phyloP scores from a whole-genome alignment of 345 rosid species.

The Syzygium aromaticum region DNA sequence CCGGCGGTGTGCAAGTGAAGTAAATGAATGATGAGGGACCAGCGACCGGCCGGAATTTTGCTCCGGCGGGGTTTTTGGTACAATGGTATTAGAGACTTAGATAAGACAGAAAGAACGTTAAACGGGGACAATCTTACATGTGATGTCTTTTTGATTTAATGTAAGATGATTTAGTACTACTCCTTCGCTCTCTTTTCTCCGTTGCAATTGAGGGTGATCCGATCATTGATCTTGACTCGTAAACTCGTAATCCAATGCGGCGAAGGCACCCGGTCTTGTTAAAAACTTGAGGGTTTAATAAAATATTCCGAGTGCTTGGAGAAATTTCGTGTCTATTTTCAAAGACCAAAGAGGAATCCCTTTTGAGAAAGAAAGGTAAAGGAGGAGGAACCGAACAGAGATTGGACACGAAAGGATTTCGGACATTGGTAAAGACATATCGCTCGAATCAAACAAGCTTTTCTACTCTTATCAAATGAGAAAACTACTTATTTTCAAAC shows the following conservation, averaged over 20 bases:
- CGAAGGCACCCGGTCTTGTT: not conserved
- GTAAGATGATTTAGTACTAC: not conserved
- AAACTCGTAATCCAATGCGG: not conserved
- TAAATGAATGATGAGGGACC: slow-evolving; percentile 1
- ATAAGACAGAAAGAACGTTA: not conserved
- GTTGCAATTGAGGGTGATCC: not conserved
- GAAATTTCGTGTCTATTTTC: not conserved
- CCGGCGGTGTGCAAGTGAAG: slow-evolving; percentile 12
- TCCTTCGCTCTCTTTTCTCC: not conserved
- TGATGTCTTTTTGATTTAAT: not conserved
- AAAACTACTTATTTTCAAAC: not conserved
- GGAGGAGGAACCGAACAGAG: not conserved
- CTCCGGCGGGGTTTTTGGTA: not conserved
- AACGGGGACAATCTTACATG: not conserved
- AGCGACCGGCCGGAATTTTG: not conserved
- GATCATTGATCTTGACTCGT: not conserved
- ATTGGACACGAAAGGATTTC: not conserved
- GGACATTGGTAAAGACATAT: not conserved
- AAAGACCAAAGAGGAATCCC: not conserved
- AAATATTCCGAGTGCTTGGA: not conserved
- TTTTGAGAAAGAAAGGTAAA: not conserved
- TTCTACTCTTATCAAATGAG: not conserved
- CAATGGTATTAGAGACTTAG: not conserved
- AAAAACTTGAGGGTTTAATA: not conserved
- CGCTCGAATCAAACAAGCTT: not conserved